Evolutionary conservation across 2,329 filamentous ascomycete species (phyloP), one percentile per base, ranked within the genome.

Genomic region (Pleoardoris graminearum): DNA sequence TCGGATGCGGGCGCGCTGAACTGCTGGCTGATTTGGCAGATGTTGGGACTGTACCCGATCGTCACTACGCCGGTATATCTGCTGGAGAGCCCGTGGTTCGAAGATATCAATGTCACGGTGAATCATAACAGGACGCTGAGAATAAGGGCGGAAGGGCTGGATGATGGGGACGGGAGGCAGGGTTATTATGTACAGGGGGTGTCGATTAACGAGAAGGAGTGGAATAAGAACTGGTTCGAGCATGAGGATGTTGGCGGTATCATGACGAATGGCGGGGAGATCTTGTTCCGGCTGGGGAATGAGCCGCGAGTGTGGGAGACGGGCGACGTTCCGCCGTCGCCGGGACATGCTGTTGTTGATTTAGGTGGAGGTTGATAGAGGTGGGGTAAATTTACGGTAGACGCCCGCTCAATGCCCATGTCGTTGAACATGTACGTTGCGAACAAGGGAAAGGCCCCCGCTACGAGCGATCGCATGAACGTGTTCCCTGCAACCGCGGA

Each of bases 141-240:
- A 1, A 82, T 85, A 30, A 76, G 66, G 0, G 78, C 81, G 0
- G 59, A 69, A 12, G 64, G 68, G 0, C 48, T 72, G 5, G 65
- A 71, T 37, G 69, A 73, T 5, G 77, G 78, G 0, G 60, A 82
- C 11, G 74, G 72, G 1, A 66, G 72, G 3, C 64, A 77, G 2
- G 77, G 77, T 2, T 79, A 76, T 36, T 85, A 79, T 53, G 77
- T 85, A 4, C 80, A 84, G 59, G 75, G 74, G 2, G 70, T 85
- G 1, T 79, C 69, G 49, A 77, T 84, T 32, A 84, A 85, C 52
- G 81, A 80, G 0, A 51, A 79, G 48, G 2, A 50, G 0, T 84
- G 81, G 82, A 60, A 71, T 0, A 78, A 75, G 68, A 84, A 81
- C 48, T 84, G 82, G 82, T 74, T 85, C 16, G 74, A 77, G 50